phyloP scores from a whole-genome alignment of 2,329 filamentous ascomycete species.

The Zymoseptoria passerinii region DNA sequence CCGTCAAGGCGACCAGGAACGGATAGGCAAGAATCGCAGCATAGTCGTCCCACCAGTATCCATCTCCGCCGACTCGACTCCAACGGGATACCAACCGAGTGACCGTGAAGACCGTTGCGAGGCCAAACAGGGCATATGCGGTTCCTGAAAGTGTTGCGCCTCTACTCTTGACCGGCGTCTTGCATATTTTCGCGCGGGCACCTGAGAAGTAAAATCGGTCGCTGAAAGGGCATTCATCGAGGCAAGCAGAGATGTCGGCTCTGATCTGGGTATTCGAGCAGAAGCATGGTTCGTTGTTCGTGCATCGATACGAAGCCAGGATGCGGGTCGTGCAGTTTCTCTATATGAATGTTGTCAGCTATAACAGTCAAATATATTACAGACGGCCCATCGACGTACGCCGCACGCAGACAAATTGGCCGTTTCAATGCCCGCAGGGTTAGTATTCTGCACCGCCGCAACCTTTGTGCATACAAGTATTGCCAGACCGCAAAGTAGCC shows the following conservation, averaged over 20 bases:
- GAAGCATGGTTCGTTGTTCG: conserved; percentile 7
- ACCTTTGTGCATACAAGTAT: neutral
- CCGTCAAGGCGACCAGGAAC: conserved; percentile 5
- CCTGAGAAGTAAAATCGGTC: conserved; percentile 5
- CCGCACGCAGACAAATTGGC: conserved; percentile 9
- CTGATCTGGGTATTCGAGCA: conserved; percentile 6
- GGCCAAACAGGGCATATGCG: conserved; percentile 4
- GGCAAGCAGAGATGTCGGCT: conserved; percentile 2
- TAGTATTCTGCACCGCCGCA: neutral
- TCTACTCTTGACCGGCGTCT: conserved; percentile 2
- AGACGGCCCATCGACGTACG: conserved; percentile 1
- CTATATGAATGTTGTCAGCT: neutral
- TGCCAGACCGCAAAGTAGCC: neutral
- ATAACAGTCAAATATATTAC: neutral
- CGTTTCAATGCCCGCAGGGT: conserved; percentile 1
- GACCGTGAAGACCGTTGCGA: conserved; percentile 2
- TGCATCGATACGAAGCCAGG: conserved; percentile 5
- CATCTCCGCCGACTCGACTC: conserved; percentile 2
- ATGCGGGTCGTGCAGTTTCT: conserved; percentile 5
- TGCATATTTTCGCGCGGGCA: conserved; percentile 4
- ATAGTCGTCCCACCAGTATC: conserved; percentile 8
- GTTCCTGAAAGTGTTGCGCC: conserved; percentile 1
- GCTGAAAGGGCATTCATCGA: conserved; percentile 3
- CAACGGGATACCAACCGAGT: neutral
- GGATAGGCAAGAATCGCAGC: neutral